Percentiles rank a stretch among this genome's conserved stretches.
phyloP scores from a whole-genome alignment of 768 basidiomycete genomes.

The Amanita rubescens region DNA sequence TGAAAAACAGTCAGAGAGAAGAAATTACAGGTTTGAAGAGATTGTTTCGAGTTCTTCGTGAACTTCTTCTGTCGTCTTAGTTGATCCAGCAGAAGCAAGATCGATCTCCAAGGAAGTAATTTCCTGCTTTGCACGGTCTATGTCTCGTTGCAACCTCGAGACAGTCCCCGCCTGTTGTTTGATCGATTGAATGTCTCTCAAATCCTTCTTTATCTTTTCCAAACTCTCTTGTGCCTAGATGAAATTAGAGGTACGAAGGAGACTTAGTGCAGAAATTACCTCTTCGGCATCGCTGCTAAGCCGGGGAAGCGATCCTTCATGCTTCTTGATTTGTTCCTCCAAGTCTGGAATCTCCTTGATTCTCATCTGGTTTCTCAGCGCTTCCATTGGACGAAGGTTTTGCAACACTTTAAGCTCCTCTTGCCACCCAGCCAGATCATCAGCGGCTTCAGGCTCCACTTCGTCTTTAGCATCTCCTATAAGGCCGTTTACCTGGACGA shows the following conservation, averaged over 20 bases:
- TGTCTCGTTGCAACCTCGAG: constrained; percentile 50
- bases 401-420: constrained; percentile 49
- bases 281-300: constrained; percentile 51
- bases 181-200: constrained; percentile 52
- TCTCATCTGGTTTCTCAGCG: constrained; percentile 46
- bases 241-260: constrained; percentile 5
- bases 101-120: constrained; percentile 58
- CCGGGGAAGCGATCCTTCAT: constrained; percentile 47
- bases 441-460: constrained; percentile 40
- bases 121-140: constrained; percentile 53
- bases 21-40: constrained; percentile 54
- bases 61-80: constrained; percentile 80
- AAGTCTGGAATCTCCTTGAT: constrained; percentile 57
- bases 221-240: constrained; percentile 46
- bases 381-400: constrained; percentile 48
- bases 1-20: background rate
- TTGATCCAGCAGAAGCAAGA: constrained; percentile 64
- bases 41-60: constrained; percentile 68
- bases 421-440: constrained; percentile 55
- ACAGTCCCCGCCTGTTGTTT: constrained; percentile 57
- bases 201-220: constrained; percentile 44
- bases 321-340: constrained; percentile 50
- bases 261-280: constrained; percentile 30
- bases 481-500: constrained; percentile 49
- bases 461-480: constrained; percentile 32